Percentiles rank a stretch among this genome's conserved stretches.
phyloP scores from a whole-genome alignment of 805 yeast species.

The Saccharomyces jurei region DNA sequence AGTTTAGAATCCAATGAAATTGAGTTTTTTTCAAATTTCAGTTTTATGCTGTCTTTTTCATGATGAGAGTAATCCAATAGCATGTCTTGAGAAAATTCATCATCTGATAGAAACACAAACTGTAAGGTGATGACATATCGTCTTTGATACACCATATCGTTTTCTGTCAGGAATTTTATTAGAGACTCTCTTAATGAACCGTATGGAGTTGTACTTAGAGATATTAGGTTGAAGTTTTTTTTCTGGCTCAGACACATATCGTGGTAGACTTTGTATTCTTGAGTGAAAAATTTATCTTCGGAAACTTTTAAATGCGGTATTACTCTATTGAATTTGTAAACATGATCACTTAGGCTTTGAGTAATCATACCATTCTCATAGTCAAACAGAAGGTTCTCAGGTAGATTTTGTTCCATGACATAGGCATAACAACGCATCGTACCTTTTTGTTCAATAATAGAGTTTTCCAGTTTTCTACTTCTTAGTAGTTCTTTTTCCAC shows the following conservation, averaged over 20 bases:
- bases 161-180: slow-evolving; percentile 12
- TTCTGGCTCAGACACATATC: slow-evolving; percentile 21
- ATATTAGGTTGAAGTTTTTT: slow-evolving; percentile 21
- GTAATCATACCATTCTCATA: slow-evolving; percentile 10
- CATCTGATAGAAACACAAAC: slow-evolving; percentile 23
- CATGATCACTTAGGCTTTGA: background rate
- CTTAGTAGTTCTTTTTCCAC: slow-evolving; percentile 32
- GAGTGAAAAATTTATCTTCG: slow-evolving; percentile 15
- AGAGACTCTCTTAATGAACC: slow-evolving; percentile 9
- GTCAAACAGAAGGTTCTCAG: slow-evolving; percentile 8
- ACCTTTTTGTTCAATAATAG: slow-evolving; percentile 36
- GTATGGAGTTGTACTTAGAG: slow-evolving; percentile 14
- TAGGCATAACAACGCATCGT: slow-evolving; percentile 28
- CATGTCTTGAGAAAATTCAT: slow-evolving; percentile 19
- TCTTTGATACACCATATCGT: slow-evolving; percentile 4
- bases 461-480: slow-evolving; percentile 41
- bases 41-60: slow-evolving; percentile 12
- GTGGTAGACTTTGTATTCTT: slow-evolving; percentile 24
- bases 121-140: slow-evolving; percentile 17
- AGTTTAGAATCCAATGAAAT: slow-evolving; percentile 16
- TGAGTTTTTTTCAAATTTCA: slow-evolving; percentile 18
- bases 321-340: slow-evolving; percentile 17
- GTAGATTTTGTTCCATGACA: slow-evolving; percentile 5
- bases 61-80: slow-evolving; percentile 7
- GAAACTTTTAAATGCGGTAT: slow-evolving; percentile 16